Percentiles rank a stretch among this genome's conserved stretches.
Evolutionary conservation across 2,329 filamentous ascomycete genomes (phyloP).

Genomic region (Arthrobotrys iridis): DNA sequence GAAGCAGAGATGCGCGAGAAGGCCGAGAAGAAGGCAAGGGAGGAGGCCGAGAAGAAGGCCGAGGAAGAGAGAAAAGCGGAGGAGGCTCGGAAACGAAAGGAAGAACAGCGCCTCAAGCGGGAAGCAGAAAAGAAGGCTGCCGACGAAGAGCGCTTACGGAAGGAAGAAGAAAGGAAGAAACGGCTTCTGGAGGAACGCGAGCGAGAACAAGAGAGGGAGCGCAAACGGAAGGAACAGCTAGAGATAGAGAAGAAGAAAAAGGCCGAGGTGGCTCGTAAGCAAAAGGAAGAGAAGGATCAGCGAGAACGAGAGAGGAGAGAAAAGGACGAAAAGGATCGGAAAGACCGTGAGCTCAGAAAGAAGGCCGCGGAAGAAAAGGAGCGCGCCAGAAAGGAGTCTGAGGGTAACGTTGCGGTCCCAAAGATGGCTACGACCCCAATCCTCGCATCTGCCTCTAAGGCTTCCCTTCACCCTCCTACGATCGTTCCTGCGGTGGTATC

Average conservation of each 20-base stretch:
- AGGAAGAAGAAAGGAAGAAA: conserved; percentile 84
- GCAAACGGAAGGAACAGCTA: conserved; percentile 81
- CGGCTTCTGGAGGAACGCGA: conserved; percentile 85
- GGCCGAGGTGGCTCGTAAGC: conserved; percentile 81
- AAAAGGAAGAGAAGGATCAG: conserved; percentile 78
- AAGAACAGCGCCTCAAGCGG: conserved; percentile 90
- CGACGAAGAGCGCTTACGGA: conserved; percentile 85
- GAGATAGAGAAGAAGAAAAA: conserved; percentile 84
- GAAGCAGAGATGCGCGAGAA: conserved; percentile 90
- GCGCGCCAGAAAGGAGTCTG: conserved; percentile 70
- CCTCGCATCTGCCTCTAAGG: conserved; percentile 62
- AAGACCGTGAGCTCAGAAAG: conserved; percentile 66
- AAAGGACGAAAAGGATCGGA: conserved; percentile 71
- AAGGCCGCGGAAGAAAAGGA: conserved; percentile 63
- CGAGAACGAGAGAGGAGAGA: conserved; percentile 69
- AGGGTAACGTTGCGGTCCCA: conserved; percentile 60
- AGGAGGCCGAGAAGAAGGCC: conserved; percentile 79
- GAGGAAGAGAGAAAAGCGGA: conserved; percentile 81
- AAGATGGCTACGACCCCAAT: conserved; percentile 71
- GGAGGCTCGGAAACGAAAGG: conserved; percentile 81
- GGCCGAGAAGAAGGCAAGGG: conserved; percentile 87
- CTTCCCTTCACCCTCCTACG: conserved; percentile 66
- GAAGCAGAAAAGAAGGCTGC: conserved; percentile 90
- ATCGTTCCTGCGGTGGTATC: conserved; percentile 66
- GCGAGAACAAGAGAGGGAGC: conserved; percentile 83